Base-by-base conservation (phyloP, 495 filamentous ascomycete genomes). In the Daldinia bambusicola region DNA sequence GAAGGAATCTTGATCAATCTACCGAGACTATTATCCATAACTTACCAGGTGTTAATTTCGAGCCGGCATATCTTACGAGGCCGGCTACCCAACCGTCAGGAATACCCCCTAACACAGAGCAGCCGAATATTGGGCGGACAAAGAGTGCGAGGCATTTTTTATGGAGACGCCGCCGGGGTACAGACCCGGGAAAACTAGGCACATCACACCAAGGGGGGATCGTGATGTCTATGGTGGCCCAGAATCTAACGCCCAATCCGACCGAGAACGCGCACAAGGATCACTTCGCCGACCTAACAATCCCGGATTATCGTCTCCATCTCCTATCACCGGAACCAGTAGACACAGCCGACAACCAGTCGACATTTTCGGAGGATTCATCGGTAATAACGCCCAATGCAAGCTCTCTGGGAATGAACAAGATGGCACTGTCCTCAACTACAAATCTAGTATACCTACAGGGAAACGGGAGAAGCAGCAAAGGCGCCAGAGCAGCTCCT, bases 61-160 rank as follows among this genome's bases (percentile, higher is more conserved):
- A 58, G 10, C 36, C 43, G 13, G 8, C 45, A 13, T 57, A 59
- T 56, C 37, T 55, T 14, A 40, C 50, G 9, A 63, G 63, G 13
- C 61, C 66, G 12, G 58, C 37, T 51, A 59, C 61, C 16, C 71
- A 66, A 22, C 66, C 66, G n/a, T 51, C 61, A 4, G 61, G 22
- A 2, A 31, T 26, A 41, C 50, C 37, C 31, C 55, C 43, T 9
- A 40, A 53, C 10, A 6, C 31, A 6, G 55, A 48, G 13, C 65
- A 66, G 43, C 26, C 38, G 26, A 61, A 62, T n/a, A 40, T 69
- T 6, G 65, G 41, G 6, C 55, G 65, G 60, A 36, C 63, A 16
- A 75, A 67, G 14, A 66, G 53, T 6, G 65, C 65, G 37, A 73
- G 58, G 38, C 70, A 63, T 77, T 77, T 77, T 77, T 77, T 77